Conservation (phyloP, 768 basidiomycete genomes). For the Calvatia gigantea region DNA sequence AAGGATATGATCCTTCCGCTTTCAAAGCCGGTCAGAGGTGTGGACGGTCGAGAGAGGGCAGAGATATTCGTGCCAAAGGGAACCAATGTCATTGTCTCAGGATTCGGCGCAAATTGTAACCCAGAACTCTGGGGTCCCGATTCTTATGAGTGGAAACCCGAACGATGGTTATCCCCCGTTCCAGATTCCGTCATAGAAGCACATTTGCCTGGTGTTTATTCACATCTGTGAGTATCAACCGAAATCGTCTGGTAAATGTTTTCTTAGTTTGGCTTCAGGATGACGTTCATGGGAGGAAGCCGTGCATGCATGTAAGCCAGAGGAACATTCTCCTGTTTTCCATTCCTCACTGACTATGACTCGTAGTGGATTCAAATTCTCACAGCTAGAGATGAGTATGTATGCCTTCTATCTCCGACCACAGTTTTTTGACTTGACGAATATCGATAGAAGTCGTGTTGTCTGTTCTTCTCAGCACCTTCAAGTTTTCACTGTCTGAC, state of each 20-base stretch:
- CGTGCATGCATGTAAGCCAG: constrained; percentile 16
- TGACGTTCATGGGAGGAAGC: constrained; percentile 19
- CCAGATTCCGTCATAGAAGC: constrained; percentile 26
- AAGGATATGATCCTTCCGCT: constrained; percentile 26
- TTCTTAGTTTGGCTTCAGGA: constrained; percentile 10
- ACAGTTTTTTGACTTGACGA: not conserved
- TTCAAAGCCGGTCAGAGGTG: constrained; percentile 24
- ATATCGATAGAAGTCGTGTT: constrained; percentile 21
- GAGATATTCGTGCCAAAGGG: constrained; percentile 22
- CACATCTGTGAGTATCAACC: constrained; percentile 12
- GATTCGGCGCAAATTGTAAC: constrained; percentile 27
- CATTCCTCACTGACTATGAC: not conserved
- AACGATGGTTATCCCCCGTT: constrained; percentile 33
- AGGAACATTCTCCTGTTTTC: not conserved
- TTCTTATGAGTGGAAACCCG: constrained; percentile 33
- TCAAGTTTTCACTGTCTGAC: constrained; percentile 21
- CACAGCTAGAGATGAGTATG: constrained; percentile 51
- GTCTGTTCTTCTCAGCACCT: constrained; percentile 15
- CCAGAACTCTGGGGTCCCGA: constrained; percentile 34
- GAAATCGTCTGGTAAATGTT: not conserved
- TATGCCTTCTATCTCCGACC: not conserved
- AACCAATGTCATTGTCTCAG: constrained; percentile 23
- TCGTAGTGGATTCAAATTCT: constrained; percentile 49
- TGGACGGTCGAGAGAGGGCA: constrained; percentile 24
- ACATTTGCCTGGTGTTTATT: constrained; percentile 16